A percentile compares a stretch with the other conserved stretches of the same genome.
These are phyloP conservation scores for Pouteria campechiana DNA, from an alignment of 179 eudicot species.

Conservation along the genomic window DNA sequence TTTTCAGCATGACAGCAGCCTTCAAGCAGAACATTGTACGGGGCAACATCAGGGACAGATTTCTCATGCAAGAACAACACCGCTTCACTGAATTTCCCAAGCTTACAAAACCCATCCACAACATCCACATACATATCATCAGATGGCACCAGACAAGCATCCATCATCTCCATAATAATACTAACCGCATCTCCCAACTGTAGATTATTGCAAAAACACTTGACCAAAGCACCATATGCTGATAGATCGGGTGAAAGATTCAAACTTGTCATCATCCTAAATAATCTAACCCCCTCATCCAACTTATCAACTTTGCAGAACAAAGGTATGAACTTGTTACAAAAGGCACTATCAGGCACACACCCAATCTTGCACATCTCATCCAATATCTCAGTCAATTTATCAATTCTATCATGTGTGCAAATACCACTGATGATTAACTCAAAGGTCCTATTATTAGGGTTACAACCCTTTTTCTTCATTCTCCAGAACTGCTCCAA, in stretches of 20 bases:
- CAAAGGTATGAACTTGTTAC: conserved; percentile 25
- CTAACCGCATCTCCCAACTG: conserved; percentile 26
- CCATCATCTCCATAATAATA: conserved; percentile 37
- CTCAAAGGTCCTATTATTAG: conserved; percentile 61
- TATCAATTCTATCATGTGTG: conserved; percentile 20
- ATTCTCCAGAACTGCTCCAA: conserved; percentile 54
- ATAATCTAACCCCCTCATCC: conserved; percentile 29
- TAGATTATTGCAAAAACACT: conserved; percentile 26
- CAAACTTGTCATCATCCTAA: conserved; percentile 36
- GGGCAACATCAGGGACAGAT: conserved; percentile 18
- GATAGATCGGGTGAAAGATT: conserved; percentile 23
- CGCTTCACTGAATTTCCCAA: conserved; percentile 28
- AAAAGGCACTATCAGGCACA: conserved; percentile 35
- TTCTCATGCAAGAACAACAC: conserved; percentile 28
- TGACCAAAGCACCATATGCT: conserved; percentile 27
- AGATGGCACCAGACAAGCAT: conserved; percentile 19
- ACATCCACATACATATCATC: conserved; percentile 26
- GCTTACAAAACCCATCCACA: conserved; percentile 25
- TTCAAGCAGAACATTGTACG: conserved; percentile 45
- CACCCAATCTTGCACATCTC: conserved; percentile 33
- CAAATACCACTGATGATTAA: conserved; percentile 38
- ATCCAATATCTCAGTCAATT: conserved; percentile 29
- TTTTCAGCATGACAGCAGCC: conserved; percentile 27
- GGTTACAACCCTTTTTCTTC: conserved; percentile 47
- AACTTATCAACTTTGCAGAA: conserved; percentile 25